These are phyloP conservation scores for Fraxinus excelsior DNA, from an alignment of 257 asterid species.

Conservation along the genomic window DNA sequence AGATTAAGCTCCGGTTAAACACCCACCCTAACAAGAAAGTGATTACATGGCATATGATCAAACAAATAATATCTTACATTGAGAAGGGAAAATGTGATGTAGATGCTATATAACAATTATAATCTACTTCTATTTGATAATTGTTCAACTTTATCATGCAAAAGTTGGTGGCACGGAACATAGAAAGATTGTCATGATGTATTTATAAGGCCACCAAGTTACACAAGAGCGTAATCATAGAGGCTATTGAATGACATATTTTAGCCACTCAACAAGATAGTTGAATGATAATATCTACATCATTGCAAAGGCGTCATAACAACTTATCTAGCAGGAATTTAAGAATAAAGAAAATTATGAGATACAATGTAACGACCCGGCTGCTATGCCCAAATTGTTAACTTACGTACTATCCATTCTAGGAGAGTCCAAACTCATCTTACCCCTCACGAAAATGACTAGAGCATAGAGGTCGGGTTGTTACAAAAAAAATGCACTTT, in stretches of 20 bases:
- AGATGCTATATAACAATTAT: background rate
- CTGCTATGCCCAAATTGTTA: too few species aligned
- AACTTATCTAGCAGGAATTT: background rate
- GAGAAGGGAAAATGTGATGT: background rate
- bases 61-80: too few species aligned
- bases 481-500: too few species aligned
- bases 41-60: background rate
- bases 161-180: background rate
- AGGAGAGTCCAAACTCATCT: too few species aligned
- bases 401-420: too few species aligned
- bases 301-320: background rate
- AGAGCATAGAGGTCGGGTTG: too few species aligned
- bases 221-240: background rate
- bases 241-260: background rate
- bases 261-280: background rate
- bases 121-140: background rate
- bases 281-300: background rate
- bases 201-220: background rate
- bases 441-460: too few species aligned
- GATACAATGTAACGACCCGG: background rate
- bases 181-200: background rate
- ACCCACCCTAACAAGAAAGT: background rate
- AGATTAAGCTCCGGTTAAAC: too few species aligned
- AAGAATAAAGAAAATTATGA: background rate
- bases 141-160: background rate